A percentile compares a stretch with the other conserved stretches of the same genome.
phyloP scores from a whole-genome alignment of 805 yeast species.

The Jamesozyma piceae region DNA sequence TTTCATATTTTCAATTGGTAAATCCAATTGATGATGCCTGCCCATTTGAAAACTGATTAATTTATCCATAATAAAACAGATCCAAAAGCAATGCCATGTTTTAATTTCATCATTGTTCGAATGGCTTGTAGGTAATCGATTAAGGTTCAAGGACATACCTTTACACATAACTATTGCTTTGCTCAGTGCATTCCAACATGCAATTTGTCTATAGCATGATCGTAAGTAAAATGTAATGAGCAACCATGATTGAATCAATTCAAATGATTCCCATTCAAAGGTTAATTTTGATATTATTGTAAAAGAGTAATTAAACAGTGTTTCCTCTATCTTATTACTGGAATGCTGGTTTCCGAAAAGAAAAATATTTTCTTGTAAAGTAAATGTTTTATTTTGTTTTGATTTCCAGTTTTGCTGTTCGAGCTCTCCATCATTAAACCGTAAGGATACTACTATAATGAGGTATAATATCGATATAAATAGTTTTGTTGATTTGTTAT shows the following conservation, averaged over 20 bases:
- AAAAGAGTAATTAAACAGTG: conserved; percentile 35
- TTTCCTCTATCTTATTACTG: conserved; percentile 31
- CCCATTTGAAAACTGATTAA: conserved; percentile 46
- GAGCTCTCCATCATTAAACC: conserved; percentile 38
- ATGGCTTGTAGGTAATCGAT: conserved; percentile 21
- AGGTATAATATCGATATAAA: conserved; percentile 44
- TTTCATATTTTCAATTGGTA: conserved; percentile 16
- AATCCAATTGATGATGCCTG: conserved; percentile 30
- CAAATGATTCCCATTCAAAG: conserved; percentile 45
- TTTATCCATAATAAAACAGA: conserved; percentile 46
- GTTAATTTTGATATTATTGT: conserved; percentile 33
- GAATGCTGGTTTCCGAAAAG: conserved; percentile 2
- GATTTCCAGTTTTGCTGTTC: conserved; percentile 9
- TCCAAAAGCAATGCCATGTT: conserved; percentile 46
- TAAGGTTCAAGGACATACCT: conserved; percentile 37
- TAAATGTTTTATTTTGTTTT: conserved; percentile 4
- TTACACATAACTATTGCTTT: conserved; percentile 36
- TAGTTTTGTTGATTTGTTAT: conserved; percentile 32
- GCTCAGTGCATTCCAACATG: conserved; percentile 36
- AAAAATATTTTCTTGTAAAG: conserved; percentile 9
- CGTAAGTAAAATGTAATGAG: conserved; percentile 37
- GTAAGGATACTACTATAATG: conserved; percentile 40
- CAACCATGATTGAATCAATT: conserved; percentile 44
- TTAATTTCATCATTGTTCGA: conserved; percentile 35
- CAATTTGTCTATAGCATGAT: conserved; percentile 36